Base-by-base conservation (phyloP, 257 asterid species). In the Ilex aquifolium region DNA sequence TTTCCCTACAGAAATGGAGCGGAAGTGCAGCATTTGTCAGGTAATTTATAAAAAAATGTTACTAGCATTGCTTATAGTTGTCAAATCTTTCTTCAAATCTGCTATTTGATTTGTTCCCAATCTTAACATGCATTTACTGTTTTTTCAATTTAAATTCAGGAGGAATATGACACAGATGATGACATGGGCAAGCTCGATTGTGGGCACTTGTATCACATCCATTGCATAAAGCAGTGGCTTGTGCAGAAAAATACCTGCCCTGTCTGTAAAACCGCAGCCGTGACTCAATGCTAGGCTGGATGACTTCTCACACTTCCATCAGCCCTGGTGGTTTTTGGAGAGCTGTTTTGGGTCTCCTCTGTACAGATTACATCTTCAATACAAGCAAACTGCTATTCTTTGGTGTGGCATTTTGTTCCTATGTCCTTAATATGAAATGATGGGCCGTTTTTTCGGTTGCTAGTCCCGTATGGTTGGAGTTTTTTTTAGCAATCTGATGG, bases 1-100 rank as follows among this genome's bases (percentile, higher is more conserved):
- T 69, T 60, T 73, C 9, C 66, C 64, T n/a, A 56, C 84, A 0
- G 87, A 78, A 59, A 55, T 32, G 64, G 96, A 86, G 68, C 79
- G 61, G 64, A 83, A 75, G 60, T 91, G 95, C 89, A 86, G 88
- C 68, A 79, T 91, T 62, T 91, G 95, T 80, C 96, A 88, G 95
- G 96, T 91, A 72, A 11, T 73, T 65, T 62, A 54, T 2, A 2
- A 8, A 13, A 9, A 5, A 58, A 6, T 64, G 9, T 32, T 50
- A n/a, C 53, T 7, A 2, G 16, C 46, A 29, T 29, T 50, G 13
- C 11, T 14, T 21, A 29, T 6, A 30, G 2, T 32, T 62, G n/a
- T 32, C 16, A 21, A 15, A 7, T 32, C 9, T 6, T 30, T 30
- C 44, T 29, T 10, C 40, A 10, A 3, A 1, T 29, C 30, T 5